Base-by-base conservation (phyloP, 305 asterid species). In the Withania somnifera region DNA sequence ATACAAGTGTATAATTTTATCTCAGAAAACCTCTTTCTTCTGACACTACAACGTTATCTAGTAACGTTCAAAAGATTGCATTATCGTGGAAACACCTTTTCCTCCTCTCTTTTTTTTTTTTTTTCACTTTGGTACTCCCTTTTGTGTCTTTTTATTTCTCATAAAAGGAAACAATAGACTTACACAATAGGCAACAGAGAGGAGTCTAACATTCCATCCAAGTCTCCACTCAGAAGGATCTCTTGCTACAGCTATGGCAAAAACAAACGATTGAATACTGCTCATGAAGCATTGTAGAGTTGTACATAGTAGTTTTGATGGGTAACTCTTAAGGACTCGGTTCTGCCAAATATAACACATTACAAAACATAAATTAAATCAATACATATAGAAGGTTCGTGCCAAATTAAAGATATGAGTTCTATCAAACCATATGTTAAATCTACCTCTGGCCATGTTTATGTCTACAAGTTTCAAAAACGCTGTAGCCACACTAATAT, bases 151-250 rank as follows among this genome's bases (percentile, higher is more conserved):
- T 11, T 69, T 56, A 22, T 42, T 42, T 1, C 8, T 69, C 56
- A 42, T n/a, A n/a, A n/a, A n/a, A 22, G 78, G 56, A 6, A 42
- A 56, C 2, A 8, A 34, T 11, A 17, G 11, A 82, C 99, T 90
- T 88, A 96, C 99, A 87, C 98, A 94, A 15, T 94, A 96, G 32
- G 90, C 88, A 51, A 94, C 89, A 0, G 99, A 90, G 8, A 92
- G 63, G 34, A 96, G 94, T 53, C 87, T 91, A 54, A 94, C 84
- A 73, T 94, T 86, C 91, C 90, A 91, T 58, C 94, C 97, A 84
- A 96, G 95, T 68, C 84, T 84, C 99, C 99, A 95, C 34, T 92
- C 85, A 69, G 45, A 75, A 0, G 88, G 92, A 77, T 95, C 94
- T 89, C 98, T 93, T 19, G 90, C 90, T n/a, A 93, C 60, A 84